Evolutionary conservation across 108 stramenopile genomes (phyloP).

Genomic region (Aurantiochytrium sp.): DNA sequence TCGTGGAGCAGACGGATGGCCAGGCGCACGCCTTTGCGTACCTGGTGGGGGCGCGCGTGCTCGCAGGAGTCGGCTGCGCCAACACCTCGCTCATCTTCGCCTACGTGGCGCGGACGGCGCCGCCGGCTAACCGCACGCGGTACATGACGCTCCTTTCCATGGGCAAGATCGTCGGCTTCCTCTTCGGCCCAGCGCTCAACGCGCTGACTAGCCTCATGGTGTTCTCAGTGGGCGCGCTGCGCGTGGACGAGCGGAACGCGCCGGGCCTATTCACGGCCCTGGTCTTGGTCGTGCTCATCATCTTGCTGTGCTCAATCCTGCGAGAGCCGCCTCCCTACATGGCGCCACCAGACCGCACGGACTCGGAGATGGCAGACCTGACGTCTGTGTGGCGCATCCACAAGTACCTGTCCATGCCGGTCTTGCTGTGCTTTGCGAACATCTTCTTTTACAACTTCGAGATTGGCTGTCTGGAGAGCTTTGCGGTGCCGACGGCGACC

Average conservation of each 20-base stretch:
- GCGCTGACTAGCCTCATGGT: background rate
- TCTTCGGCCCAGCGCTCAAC: background rate
- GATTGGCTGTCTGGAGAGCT: background rate
- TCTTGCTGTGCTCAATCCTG: background rate
- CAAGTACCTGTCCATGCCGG: background rate
- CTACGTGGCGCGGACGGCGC: background rate
- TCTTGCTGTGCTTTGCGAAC: background rate
- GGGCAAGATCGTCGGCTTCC: background rate
- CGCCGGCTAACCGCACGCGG: background rate
- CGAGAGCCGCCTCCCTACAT: background rate
- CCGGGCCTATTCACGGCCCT: background rate
- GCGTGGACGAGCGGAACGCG: background rate
- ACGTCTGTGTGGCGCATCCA: background rate
- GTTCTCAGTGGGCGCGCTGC: background rate
- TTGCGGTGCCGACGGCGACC: background rate
- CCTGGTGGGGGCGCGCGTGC: background rate
- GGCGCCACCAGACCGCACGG: background rate
- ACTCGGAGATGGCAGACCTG: background rate
- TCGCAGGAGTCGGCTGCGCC: conserved; percentile 2
- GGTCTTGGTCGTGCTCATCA: background rate
- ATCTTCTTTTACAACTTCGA: background rate
- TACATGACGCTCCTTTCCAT: conserved; percentile 6
- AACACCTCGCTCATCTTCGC: background rate
- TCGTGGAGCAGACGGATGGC: background rate
- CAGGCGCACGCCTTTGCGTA: background rate